Evolutionary conservation across 257 asterid genomes (phyloP).

Genomic region (Solanum piurae): DNA sequence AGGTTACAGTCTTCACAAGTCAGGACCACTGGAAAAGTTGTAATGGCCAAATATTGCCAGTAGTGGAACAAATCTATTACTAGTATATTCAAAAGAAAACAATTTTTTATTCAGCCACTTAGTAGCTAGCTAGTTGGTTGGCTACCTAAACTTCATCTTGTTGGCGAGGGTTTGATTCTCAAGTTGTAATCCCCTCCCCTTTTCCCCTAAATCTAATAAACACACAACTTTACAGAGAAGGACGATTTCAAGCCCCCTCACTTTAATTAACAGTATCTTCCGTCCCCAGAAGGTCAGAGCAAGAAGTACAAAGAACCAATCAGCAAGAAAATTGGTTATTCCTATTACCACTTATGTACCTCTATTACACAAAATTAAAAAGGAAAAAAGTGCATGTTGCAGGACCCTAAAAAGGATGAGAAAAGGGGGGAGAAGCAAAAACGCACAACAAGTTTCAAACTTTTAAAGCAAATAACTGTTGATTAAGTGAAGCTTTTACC

Average conservation of each 20-base stretch:
- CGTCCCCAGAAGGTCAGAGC: neutral
- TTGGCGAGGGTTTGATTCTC: neutral
- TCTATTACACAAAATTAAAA: neutral
- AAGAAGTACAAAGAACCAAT: neutral
- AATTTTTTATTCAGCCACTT: neutral
- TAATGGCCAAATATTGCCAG: slow-evolving; percentile 16
- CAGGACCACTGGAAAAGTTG: slow-evolving; percentile 28
- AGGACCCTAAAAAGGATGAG: neutral
- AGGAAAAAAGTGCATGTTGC: neutral
- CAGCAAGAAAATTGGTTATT: neutral
- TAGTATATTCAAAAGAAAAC: slow-evolving; percentile 10
- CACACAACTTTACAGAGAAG: neutral
- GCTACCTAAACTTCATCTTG: too few relatives aligned
- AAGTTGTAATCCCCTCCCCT: neutral
- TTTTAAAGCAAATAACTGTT: neutral
- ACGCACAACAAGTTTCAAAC: neutral
- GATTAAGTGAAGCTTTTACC: neutral
- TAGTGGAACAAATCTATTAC: slow-evolving; percentile 7
- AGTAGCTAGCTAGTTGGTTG: neutral
- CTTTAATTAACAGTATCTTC: neutral
- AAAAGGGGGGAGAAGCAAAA: neutral
- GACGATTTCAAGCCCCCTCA: neutral
- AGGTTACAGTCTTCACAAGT: neutral
- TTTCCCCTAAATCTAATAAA: neutral
- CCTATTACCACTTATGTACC: neutral